Percentiles rank a stretch among this genome's conserved stretches.
Evolutionary conservation across 164 flowering plant genomes (phyloP).

Genomic region (Cinnamomum chago): DNA sequence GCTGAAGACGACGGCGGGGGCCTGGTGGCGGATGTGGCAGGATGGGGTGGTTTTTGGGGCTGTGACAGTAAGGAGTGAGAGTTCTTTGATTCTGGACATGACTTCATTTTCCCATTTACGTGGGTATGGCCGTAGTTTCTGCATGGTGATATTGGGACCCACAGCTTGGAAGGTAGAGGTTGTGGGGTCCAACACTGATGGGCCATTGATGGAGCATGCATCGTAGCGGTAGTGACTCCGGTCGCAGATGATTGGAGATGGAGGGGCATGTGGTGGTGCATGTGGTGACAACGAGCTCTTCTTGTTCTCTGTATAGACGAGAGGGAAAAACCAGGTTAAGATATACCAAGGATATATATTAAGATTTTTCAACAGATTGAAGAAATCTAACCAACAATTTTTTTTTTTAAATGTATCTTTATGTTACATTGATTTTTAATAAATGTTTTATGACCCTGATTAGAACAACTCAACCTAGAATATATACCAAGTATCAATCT

Average conservation of each 20-base stretch:
- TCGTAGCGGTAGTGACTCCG: slow-evolving; percentile 33
- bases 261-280: background rate
- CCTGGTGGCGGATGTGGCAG: slow-evolving; percentile 29
- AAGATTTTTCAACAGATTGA: too few relatives aligned
- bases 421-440: too few relatives aligned
- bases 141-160: background rate
- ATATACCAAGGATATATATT: too few relatives aligned
- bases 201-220: slow-evolving; percentile 39
- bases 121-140: slow-evolving; percentile 46
- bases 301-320: background rate
- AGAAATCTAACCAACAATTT: too few relatives aligned
- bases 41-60: background rate
- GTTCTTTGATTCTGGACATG: slow-evolving; percentile 37
- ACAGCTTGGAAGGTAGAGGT: slow-evolving; percentile 15
- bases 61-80: slow-evolving; percentile 25
- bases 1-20: slow-evolving; percentile 38
- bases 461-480: too few relatives aligned
- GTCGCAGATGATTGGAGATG: slow-evolving; percentile 26
- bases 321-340: too few relatives aligned
- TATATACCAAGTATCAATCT: too few relatives aligned
- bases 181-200: slow-evolving; percentile 32
- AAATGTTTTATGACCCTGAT: background rate
- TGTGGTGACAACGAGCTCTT: background rate
- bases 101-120: slow-evolving; percentile 39
- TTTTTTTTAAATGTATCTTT: too few relatives aligned